A percentile compares a stretch with the other conserved stretches of the same genome.
phyloP scores from a whole-genome alignment of 805 yeast species.

The Candida qinlingensis region DNA sequence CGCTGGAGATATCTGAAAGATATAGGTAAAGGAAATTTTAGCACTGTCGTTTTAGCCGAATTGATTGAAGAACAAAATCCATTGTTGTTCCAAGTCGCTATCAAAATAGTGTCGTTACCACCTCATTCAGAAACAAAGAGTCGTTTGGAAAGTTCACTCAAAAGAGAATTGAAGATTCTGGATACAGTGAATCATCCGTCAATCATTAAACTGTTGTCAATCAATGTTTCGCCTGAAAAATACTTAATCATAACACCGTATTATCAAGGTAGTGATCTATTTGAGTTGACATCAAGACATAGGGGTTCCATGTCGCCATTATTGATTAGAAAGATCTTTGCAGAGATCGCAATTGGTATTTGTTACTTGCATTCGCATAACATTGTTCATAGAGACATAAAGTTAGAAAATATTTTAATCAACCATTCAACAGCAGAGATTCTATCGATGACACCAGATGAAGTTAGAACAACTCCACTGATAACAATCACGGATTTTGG shows the following conservation, averaged over 20 bases:
- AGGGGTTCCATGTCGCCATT: constrained; percentile 40
- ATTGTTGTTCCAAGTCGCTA: constrained; percentile 45
- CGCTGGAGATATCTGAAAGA: constrained; percentile 33
- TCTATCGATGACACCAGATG: constrained; percentile 12
- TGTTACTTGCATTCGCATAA: constrained; percentile 54
- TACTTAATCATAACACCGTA: constrained; percentile 62
- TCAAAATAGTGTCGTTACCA: constrained; percentile 54
- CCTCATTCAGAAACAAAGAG: constrained; percentile 37
- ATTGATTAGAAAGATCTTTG: constrained; percentile 56
- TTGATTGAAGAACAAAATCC: constrained; percentile 11
- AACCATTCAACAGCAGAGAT: constrained; percentile 32
- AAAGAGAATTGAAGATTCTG: constrained; percentile 72
- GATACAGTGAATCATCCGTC: constrained; percentile 59
- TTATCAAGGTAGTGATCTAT: constrained; percentile 82
- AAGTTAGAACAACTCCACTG: constrained; percentile 26
- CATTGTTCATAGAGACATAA: constrained; percentile 81
- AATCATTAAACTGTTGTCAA: constrained; percentile 55
- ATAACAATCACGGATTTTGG: constrained; percentile 86
- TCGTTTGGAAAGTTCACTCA: constrained; percentile 54
- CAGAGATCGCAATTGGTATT: constrained; percentile 67
- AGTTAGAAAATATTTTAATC: constrained; percentile 76
- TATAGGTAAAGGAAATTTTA: constrained; percentile 66
- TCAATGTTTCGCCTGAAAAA: constrained; percentile 24
- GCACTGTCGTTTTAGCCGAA: constrained; percentile 52
- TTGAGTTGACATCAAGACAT: constrained; percentile 49